Base-by-base conservation (phyloP, 768 basidiomycete species). In the Serendipita sp. region DNA sequence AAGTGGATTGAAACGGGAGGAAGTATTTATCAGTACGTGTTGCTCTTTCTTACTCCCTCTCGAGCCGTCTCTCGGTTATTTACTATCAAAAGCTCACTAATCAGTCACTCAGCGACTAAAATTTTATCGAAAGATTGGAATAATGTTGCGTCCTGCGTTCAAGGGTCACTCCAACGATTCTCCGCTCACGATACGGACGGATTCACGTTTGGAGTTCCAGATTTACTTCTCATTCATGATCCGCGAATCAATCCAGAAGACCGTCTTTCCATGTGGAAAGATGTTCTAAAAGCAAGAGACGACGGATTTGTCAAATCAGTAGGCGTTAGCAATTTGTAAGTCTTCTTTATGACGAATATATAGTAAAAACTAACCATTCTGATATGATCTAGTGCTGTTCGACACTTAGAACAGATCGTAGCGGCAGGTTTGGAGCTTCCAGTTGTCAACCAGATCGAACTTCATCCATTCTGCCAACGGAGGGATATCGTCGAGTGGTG, bases 261-360 rank as follows among this genome's bases (percentile, higher is more conserved):
- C 34, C 84, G 90, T 23, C 75, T 91, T n/a, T 80, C 76, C 18
- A 85, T 87, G 0, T 91, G 86, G 75, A 82, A 78, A 58, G 88
- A 86, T 7, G 76, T 92, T 10, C 72, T 83, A 3, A 83, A 85
- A 41, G 80, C 80, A 18, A 80, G 80, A 67, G 64, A 68, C 34
- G 79, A 74, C 2, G 88, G 89, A 2, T 87, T 87, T 69, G 79
- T 90, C 63, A 79, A 81, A 67, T 78, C 78, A 3, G 81, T 89
- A 16, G 89, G 89, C 2, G 89, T 91, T 3, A 90, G 88, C 1
- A 92, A 92, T 74, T 92, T 84, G 88, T 89, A 69, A 54, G 85
- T 71, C 23, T 54, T 23, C 23, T 1, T 23, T 23, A 23, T 23
- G 23, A 23, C 23, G 23, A 47, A 47, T 3, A 30, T 23, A 23